Evolutionary conservation across 106 monocot species (phyloP), one percentile per base, ranked within the genome.

Genomic region (Allium fistulosum): DNA sequence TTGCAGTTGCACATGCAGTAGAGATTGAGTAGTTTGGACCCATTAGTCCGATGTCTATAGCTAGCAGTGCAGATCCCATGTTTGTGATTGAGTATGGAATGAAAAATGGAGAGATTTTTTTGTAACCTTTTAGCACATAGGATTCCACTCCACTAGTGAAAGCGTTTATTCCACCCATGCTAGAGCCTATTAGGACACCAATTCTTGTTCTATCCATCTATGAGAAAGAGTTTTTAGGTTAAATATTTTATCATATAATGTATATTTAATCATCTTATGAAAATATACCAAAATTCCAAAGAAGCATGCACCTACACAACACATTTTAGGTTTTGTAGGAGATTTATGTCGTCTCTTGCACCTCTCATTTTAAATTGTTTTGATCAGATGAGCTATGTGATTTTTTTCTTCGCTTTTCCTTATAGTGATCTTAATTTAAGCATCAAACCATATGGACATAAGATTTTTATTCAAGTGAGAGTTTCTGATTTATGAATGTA

Each of bases 11-110:
- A 45, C 87, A 87, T 0, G 83, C 87, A 0, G 83, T 71, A 15
- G 87, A 80, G 28, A 87, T 78, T 4, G 87, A 77, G 65, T 87
- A 87, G n/a, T 74, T 72, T 13, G 80, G 68, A 0, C 87, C 87
- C 80, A 79, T 82, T 1, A 86, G 71, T 2, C 76, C 79, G 13
- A 48, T 55, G 48, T 82, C 81, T 37, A 79, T 79, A 0, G 85
- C 85, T 7, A 86, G 66, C 53, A 86, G 66, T 0, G 81, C 79
- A 0, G 85, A 72, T 1, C 85, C 82, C 79, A 76, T 82, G 59
- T 86, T 82, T 4, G 79, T 79, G 48, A 79, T 73, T 11, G 73
- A 52, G 9, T 76, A 78, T 45, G 82, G 81, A 28, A 82, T 79
- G 62, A 86, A 86, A 17, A 76, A 79, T 4, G 82, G 85, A 4